Percentiles rank a stretch among this genome's conserved stretches.
Evolutionary conservation across 495 filamentous ascomycete species (phyloP).

Genomic region (Lophium mytilinum): DNA sequence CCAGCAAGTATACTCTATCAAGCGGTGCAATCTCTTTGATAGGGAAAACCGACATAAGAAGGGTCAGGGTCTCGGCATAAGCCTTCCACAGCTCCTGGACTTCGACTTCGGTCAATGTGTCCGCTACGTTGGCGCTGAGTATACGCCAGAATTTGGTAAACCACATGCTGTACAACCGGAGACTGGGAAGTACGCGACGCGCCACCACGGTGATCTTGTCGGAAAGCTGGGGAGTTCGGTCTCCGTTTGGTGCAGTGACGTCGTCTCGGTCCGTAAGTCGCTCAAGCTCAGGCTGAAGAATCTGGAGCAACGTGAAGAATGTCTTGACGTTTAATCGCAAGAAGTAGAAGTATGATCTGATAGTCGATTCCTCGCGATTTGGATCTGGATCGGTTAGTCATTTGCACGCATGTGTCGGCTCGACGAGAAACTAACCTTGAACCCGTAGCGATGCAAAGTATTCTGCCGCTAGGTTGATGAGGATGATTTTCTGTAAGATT

Average conservation of each 20-base stretch:
- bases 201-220: constrained; percentile 55
- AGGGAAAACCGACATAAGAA: constrained; percentile 53
- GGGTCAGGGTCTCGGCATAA: constrained; percentile 59
- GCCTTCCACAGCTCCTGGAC: constrained; percentile 63
- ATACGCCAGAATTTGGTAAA: constrained; percentile 46
- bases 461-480: constrained; percentile 82
- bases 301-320: constrained; percentile 66
- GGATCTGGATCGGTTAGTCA: constrained; percentile 27
- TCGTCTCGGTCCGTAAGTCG: constrained; percentile 41
- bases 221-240: constrained; percentile 29
- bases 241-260: constrained; percentile 32
- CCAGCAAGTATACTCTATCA: constrained; percentile 57
- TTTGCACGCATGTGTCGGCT: constrained; percentile 18
- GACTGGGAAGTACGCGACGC: constrained; percentile 57
- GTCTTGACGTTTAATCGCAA: constrained; percentile 76
- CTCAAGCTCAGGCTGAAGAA: constrained; percentile 61
- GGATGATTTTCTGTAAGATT: constrained; percentile 66
- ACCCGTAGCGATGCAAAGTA: constrained; percentile 56
- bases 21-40: constrained; percentile 42
- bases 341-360: constrained; percentile 60
- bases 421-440: constrained; percentile 41
- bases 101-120: constrained; percentile 49
- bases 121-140: constrained; percentile 45
- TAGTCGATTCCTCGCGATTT: constrained; percentile 21
- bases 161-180: constrained; percentile 72